Base-by-base conservation (phyloP, 2,329 filamentous ascomycete genomes). In the Fusarium zealandicum region DNA sequence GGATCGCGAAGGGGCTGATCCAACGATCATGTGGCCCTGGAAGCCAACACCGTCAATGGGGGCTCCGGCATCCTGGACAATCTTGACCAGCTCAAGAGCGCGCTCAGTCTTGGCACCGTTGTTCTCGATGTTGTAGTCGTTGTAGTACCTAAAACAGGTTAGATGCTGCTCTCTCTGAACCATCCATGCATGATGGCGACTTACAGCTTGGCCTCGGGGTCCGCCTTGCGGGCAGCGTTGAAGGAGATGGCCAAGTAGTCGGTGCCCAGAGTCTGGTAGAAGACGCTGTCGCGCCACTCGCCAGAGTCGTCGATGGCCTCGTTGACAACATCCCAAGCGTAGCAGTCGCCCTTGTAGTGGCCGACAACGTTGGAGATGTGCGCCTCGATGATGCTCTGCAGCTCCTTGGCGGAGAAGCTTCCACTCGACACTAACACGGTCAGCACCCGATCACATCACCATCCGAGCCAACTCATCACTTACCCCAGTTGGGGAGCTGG, bases 301-400 rank as follows among this genome's bases (percentile, higher is more conserved):
- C 82, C 83, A 60, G 82, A 79, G 16, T 87, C 85, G 51, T 81
- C 78, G 33, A 86, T 76, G 5, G 80, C 82, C 74, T 89, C 85
- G 69, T 89, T 89, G 18, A 87, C 79, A 0, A 89, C 85, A 50
- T 89, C 85, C 85, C 85, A 89, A 25, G 80, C 78, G 68, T 83
- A 83, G 70, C 85, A 86, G 61, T 82, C 76, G 49, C 82, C 81
- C 69, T 80, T 80, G 75, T 82, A 87, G 70, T 87, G 79, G 12
- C 72, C 75, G 6, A 82, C 81, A 42, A 82, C 83, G 58, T 82
- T 78, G 54, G 80, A 78, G 60, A 90, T 83, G 70, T 89, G 86
- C 45, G 80, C 80, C 69, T 67, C 58, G 31, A 75, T 73, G 16
- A 83, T 79, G 4, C 74, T 72, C 12, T 78, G 79, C 4, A 91